Evolutionary conservation across 306 rosid species (phyloP), one percentile per base, ranked within the genome.

Genomic region (Datisca glomerata): DNA sequence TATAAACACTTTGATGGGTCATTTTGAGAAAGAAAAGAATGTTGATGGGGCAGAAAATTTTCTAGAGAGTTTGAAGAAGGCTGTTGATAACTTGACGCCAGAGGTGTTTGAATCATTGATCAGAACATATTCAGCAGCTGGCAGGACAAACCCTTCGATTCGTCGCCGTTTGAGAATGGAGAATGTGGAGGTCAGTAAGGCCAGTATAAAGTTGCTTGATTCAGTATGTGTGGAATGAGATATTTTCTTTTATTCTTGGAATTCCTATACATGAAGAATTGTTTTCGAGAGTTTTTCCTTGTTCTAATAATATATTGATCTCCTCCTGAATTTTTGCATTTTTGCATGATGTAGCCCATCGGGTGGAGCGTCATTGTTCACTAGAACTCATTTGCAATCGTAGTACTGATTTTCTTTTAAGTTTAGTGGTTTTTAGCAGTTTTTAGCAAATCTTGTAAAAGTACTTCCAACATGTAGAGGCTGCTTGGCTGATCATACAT

Each of bases 31-130:
- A 56, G 80, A 70, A 59, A 80, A 77, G 51, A 79, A 89, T 53
- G 98, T 89, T 13, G 86, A 83, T 32, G 86, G 91, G 3, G 86
- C 91, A 6, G 97, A 89, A 67, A 65, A 65, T 39, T 75, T 80
- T 67, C 27, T 84, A 14, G 93, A 70, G 59, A 72, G 53, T 48
- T 47, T 80, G 73, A 80, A 80, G 73, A 74, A 66, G 72, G 58
- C 72, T 4, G 46, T 38, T 57, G 81, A 77, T 54, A 65, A 64
- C 4, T 25, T 62, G 15, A 77, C 70, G 25, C 43, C 45, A 1
- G 75, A 75, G 43, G 86, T 80, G 46, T 75, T 89, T 59, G 93
- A 89, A 49, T 65, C 84, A 47, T 53, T 89, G 53, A 77, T 83
- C 49, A 83, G 91, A 75, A 80, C 86, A 29, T 80, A 89, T 2